Conservation (phyloP, 2,329 filamentous ascomycete species). For the Fusarium armeniacum region DNA sequence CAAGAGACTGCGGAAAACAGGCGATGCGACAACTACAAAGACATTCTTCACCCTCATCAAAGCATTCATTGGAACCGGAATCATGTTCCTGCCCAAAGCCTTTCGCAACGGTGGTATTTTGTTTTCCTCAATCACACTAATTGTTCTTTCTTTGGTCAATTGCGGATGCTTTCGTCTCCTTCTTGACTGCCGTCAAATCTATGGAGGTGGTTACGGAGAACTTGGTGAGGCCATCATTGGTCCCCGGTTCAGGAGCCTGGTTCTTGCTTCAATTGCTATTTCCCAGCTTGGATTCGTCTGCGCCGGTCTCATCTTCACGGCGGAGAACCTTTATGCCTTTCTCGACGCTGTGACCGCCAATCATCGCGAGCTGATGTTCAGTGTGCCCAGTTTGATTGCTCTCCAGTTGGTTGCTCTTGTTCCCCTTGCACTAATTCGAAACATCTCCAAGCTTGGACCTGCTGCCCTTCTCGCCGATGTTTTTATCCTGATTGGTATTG, state of each 20-base stretch:
- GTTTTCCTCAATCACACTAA: slow-evolving; percentile 78
- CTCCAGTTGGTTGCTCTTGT: slow-evolving; percentile 75
- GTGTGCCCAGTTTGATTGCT: slow-evolving; percentile 69
- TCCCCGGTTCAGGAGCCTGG: slow-evolving; percentile 71
- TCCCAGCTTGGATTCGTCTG: slow-evolving; percentile 85
- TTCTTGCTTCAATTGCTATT: slow-evolving; percentile 77
- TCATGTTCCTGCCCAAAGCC: slow-evolving; percentile 85
- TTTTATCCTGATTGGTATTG: slow-evolving; percentile 78
- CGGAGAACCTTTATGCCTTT: slow-evolving; percentile 79
- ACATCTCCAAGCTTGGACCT: slow-evolving; percentile 80
- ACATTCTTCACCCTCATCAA: slow-evolving; percentile 85
- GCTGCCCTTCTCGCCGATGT: slow-evolving; percentile 78
- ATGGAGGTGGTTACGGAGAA: slow-evolving; percentile 81
- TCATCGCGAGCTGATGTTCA: slow-evolving; percentile 65
- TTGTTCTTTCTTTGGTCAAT: slow-evolving; percentile 75
- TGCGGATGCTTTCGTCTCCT: slow-evolving; percentile 80
- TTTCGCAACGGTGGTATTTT: slow-evolving; percentile 83
- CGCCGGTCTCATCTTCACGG: slow-evolving; percentile 81
- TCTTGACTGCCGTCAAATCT: slow-evolving; percentile 73
- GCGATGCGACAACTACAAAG: slow-evolving; percentile 77
- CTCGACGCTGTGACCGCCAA: slow-evolving; percentile 70
- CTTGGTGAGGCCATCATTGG: slow-evolving; percentile 77
- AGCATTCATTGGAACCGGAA: slow-evolving; percentile 83
- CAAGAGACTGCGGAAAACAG: slow-evolving; percentile 60
- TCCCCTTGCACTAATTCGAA: slow-evolving; percentile 77